Evolutionary conservation across 257 asterid genomes (phyloP).

Genomic region (Cinchona pubescens): DNA sequence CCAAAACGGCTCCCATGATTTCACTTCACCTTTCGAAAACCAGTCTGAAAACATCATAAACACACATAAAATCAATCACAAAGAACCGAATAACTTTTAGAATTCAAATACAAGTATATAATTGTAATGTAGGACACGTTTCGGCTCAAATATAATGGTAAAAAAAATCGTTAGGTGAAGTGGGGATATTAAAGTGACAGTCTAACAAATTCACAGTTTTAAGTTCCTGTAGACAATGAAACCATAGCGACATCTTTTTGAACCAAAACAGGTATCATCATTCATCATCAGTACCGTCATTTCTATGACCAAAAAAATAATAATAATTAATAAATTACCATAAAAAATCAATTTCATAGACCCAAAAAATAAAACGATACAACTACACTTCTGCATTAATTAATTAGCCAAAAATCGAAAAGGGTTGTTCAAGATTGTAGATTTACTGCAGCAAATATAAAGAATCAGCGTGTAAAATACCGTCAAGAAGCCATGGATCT

Average conservation of each 20-base stretch:
- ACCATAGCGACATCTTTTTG: conserved; percentile 13
- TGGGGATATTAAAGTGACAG: conserved; percentile 55
- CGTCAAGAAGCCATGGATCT: conserved; percentile 38
- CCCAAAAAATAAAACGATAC: background rate
- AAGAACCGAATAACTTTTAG: background rate
- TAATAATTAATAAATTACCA: background rate
- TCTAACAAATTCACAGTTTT: conserved; percentile 46
- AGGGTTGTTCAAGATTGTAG: conserved; percentile 14
- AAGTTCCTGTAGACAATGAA: conserved; percentile 19
- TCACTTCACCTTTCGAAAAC: conserved; percentile 16
- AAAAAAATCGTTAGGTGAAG: conserved; percentile 54
- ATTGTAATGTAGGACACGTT: conserved; percentile 27
- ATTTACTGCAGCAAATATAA: conserved; percentile 28
- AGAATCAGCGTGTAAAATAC: conserved; percentile 16
- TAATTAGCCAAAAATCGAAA: background rate
- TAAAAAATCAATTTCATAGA: background rate
- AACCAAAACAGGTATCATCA: conserved; percentile 8
- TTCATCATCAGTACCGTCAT: conserved; percentile 12
- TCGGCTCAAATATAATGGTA: conserved; percentile 22
- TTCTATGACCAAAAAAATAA: conserved; percentile 9
- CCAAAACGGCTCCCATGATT: conserved; percentile 13
- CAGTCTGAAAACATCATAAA: conserved; percentile 25
- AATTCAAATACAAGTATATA: background rate
- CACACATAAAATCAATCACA: background rate
- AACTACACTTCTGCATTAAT: background rate